Percentiles rank a stretch among this genome's conserved stretches.
phyloP scores from a whole-genome alignment of 441 rosid genomes.

The Corymbia citriodora region DNA sequence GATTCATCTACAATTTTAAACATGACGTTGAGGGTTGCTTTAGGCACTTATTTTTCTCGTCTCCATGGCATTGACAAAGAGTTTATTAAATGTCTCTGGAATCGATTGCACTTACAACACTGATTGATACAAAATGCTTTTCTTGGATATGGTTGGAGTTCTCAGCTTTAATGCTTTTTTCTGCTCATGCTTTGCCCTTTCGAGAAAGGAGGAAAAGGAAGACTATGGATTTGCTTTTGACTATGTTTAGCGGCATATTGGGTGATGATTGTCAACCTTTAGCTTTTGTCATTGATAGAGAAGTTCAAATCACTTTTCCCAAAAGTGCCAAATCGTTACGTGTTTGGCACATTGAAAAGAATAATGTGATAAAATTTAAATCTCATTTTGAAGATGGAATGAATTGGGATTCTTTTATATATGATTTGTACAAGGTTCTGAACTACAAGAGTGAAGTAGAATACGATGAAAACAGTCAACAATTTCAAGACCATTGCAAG shows the following conservation, averaged over 20 bases:
- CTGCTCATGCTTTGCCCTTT: neutral
- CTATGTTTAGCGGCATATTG: neutral
- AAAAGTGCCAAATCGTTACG: too few species aligned
- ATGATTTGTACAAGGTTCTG: neutral
- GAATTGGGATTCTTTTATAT: neutral
- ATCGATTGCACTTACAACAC: neutral
- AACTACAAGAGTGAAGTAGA: neutral
- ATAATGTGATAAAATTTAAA: neutral
- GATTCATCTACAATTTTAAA: neutral
- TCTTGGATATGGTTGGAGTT: neutral
- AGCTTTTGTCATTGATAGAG: neutral
- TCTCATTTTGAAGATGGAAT: neutral
- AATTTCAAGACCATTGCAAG: neutral
- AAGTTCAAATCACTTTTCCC: neutral
- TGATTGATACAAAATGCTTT: neutral
- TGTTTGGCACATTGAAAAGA: neutral
- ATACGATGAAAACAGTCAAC: neutral
- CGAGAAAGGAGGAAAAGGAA: neutral
- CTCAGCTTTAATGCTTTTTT: neutral
- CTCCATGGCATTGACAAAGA: neutral
- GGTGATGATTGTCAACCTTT: neutral
- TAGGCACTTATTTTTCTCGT: neutral
- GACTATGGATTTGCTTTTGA: neutral
- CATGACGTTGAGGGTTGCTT: neutral
- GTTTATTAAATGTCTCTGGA: neutral